phyloP scores from a whole-genome alignment of 768 basidiomycete genomes.

The Agaricus sinodeliciosus region DNA sequence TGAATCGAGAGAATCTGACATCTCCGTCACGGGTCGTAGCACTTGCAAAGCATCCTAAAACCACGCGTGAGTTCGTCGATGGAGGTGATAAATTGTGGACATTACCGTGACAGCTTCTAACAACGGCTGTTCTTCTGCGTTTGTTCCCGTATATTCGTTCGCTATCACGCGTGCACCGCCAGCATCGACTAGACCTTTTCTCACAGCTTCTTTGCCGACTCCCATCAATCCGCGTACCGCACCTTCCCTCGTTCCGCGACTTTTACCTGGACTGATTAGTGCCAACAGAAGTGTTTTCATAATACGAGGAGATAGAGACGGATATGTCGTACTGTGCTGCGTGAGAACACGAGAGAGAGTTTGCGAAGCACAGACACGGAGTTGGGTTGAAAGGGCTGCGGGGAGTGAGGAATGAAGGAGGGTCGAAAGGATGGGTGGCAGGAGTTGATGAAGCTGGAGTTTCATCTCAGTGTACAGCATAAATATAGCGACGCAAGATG shows the following conservation, averaged over 20 bases:
- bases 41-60: constrained; percentile 55
- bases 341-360: constrained; percentile 78
- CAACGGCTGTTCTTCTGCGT: constrained; percentile 35
- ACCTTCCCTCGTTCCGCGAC: constrained; percentile 80
- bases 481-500: not conserved
- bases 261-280: constrained; percentile 65
- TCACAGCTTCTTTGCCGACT: constrained; percentile 78
- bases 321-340: constrained; percentile 84
- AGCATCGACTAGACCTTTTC: constrained; percentile 76
- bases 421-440: constrained; percentile 88
- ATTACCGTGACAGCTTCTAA: constrained; percentile 59
- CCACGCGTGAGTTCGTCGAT: not conserved
- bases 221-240: constrained; percentile 83
- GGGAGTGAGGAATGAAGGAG: constrained; percentile 86
- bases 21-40: constrained; percentile 50
- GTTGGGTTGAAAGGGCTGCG: constrained; percentile 55
- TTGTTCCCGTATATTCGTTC: constrained; percentile 46
- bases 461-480: not conserved
- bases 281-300: constrained; percentile 92
- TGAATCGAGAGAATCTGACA: constrained; percentile 51
- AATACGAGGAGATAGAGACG: constrained; percentile 79
- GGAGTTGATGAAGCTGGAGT: constrained; percentile 87
- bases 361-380: constrained; percentile 78
- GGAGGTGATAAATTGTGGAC: not conserved
- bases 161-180: constrained; percentile 74